These are phyloP conservation scores for Lippia alba DNA, from an alignment of 305 asterid species.

Conservation along the genomic window DNA sequence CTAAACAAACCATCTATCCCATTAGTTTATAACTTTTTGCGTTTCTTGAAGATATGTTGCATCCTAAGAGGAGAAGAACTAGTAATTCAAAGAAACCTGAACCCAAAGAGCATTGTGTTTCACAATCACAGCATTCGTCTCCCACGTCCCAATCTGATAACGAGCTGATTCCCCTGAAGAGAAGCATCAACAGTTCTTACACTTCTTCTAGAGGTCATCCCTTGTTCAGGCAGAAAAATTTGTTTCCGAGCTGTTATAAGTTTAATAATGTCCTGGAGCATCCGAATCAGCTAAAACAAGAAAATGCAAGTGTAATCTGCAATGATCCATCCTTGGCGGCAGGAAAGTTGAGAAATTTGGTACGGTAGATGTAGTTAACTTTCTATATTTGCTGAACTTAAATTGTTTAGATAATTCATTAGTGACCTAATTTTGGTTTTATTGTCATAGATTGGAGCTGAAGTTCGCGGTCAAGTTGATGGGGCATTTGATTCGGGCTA, in stretches of 20 bases:
- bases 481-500: slow-evolving; percentile 93
- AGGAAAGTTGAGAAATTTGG: slow-evolving; percentile 55
- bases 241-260: slow-evolving; percentile 40
- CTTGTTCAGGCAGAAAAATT: slow-evolving; percentile 45
- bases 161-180: slow-evolving; percentile 46
- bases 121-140: slow-evolving; percentile 71
- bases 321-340: slow-evolving; percentile 45
- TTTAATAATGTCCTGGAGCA: slow-evolving; percentile 43
- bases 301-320: slow-evolving; percentile 27
- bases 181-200: slow-evolving; percentile 35
- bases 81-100: slow-evolving; percentile 52
- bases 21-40: slow-evolving; percentile 7
- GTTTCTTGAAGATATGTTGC: slow-evolving; percentile 57
- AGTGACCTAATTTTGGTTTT: not conserved
- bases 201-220: slow-evolving; percentile 50
- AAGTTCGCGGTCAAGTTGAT: slow-evolving; percentile 84
- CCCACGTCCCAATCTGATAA: slow-evolving; percentile 69
- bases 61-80: slow-evolving; percentile 75
- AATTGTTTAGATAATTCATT: not conserved
- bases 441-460: slow-evolving; percentile 75
- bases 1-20: not conserved
- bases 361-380: slow-evolving; percentile 22
- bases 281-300: slow-evolving; percentile 37
- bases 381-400: not conserved
- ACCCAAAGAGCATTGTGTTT: slow-evolving; percentile 51